Base-by-base conservation (phyloP, 2,329 filamentous ascomycete species). In the Cladophialophora yegresii region DNA sequence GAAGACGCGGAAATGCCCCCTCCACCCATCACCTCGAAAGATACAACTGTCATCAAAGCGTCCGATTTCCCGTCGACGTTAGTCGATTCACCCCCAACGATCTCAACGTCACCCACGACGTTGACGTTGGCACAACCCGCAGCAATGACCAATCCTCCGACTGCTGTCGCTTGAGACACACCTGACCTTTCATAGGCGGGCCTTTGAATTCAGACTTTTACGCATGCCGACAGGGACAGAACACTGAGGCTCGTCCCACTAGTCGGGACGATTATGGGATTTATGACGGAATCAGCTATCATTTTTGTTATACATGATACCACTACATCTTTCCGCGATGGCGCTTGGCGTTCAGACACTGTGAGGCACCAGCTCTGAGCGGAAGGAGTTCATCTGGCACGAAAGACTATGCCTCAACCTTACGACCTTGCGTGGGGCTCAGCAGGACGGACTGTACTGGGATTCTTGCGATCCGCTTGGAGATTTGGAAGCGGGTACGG, bases 241-340 rank as follows among this genome's bases (percentile, higher is more conserved):
- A 54, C 47, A 26, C 53, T 30, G 54, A 20, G 23, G 28, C 51
- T 28, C 23, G 20, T 51, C 55, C 23, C 45, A 36, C 22, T 36
- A 33, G 40, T 4, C 32, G 58, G 53, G 40, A 16, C 30, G 59
- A 28, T 49, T 20, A 43, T 43, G 64, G 56, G 36, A 40, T 23
- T 66, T 56, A 68, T 64, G 64, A 64, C 54, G 59, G 60, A 53
- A 32, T 54, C 54, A 57, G 33, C 43, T 22, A 63, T 61, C 23
- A 33, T 12, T 61, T 63, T 66, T 63, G 56, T 66, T 66, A 59
- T 66, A 68, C 56, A 66, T 68, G 66, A 66, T 68, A 68, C 64
- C 66, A 68, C 55, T 57, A 66, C 45, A 54, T 58, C 51, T 47
- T 66, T 66, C 50, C 47, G 66, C 64, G 61, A 62, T 10, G 66